Evolutionary conservation across 768 basidiomycete species (phyloP), one percentile per base, ranked within the genome.

Genomic region (Kwoniella sp.): DNA sequence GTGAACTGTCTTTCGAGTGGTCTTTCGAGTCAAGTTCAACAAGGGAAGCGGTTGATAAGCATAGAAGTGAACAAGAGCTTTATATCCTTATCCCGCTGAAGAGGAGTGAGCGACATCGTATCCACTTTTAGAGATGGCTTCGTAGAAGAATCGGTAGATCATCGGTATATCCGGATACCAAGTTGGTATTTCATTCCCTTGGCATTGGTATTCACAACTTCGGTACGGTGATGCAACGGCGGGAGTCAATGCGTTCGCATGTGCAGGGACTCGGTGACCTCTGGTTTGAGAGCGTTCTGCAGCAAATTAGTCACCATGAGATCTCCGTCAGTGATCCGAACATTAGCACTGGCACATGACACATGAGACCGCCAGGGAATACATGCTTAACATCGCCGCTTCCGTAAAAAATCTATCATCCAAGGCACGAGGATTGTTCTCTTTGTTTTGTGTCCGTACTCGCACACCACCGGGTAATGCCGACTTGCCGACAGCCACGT

Each of bases 111-210:
- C 17, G 44, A 47, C 55, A 40, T 24, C 25, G 24, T 19, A 24
- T 26, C n/a, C 36, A n/a, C 17, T 24, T 40, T 44, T 24, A 24
- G 44, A n/a, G 13, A 44, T 53, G 7, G 19, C 10, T 36, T 21
- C 10, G 25, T 53, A 15, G 24, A 19, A 19, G 52, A 9, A n/a
- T 53, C 1, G 40, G 40, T 44, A 44, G 40, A 33, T 17, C n/a
- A 53, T 53, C 52, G 52, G 52, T 53, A 53, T 27, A 30, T 53
- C 29, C 52, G 27, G 52, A 53, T 30, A n/a, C 26, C 2, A 22
- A 25, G 2, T 7, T 25, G 49, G 49, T 51, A 17, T 19, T 4
- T 15, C 40, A 6, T 44, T 19, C 8, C 17, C 40, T 44, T 44
- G 40, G 40, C 40, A 44, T 10, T 44, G 40, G 33, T 33, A 33